These are phyloP conservation scores for Suillus subalutaceus DNA, from an alignment of 768 basidiomycete genomes.

Conservation along the genomic window DNA sequence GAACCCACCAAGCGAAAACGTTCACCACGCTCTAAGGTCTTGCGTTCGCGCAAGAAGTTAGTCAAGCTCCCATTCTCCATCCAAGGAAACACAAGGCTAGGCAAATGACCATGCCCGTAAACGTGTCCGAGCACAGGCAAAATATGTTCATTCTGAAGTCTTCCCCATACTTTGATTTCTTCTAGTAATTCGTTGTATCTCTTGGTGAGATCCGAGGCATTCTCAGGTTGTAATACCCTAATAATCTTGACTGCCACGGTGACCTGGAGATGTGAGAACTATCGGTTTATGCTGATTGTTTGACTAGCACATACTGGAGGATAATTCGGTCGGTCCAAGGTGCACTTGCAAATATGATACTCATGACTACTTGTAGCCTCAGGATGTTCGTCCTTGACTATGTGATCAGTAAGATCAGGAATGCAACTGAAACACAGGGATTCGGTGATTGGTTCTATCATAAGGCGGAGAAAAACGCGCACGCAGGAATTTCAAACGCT, in stretches of 20 bases:
- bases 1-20: background rate
- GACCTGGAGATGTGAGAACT: background rate
- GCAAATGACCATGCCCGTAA: conserved; percentile 30
- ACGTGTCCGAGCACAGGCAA: conserved; percentile 33
- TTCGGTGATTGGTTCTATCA: background rate
- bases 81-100: conserved; percentile 38
- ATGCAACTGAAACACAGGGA: background rate
- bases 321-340: background rate
- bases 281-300: background rate
- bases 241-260: conserved; percentile 1
- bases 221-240: background rate
- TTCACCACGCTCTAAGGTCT: background rate
- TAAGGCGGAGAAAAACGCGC: background rate
- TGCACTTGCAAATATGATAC: conserved; percentile 28
- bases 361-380: conserved; percentile 16
- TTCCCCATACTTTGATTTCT: conserved; percentile 28
- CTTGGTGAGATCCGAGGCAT: background rate
- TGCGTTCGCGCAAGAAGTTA: conserved; percentile 10
- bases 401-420: background rate
- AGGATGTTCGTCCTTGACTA: background rate
- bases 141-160: conserved; percentile 27
- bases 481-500: background rate
- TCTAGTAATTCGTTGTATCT: conserved; percentile 9
- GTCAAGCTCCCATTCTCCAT: conserved; percentile 27
- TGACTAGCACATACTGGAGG: background rate